Conservation (phyloP, 2,329 filamentous ascomycete genomes). For the Ophidiomyces ophidiicola region DNA sequence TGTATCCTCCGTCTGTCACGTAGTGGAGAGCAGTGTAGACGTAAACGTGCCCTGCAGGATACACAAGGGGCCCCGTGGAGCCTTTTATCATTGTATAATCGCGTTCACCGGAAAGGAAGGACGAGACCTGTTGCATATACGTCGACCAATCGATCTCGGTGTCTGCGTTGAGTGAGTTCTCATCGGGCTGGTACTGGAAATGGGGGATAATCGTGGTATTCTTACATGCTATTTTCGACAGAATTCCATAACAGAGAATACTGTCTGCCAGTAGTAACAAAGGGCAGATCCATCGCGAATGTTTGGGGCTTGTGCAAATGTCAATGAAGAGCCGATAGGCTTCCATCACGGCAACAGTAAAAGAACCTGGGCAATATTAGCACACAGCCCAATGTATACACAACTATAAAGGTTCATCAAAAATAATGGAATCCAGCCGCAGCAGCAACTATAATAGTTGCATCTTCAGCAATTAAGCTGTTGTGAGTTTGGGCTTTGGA, state of each 20-base stretch:
- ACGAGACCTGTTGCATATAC: constrained; percentile 85
- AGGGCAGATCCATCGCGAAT: constrained; percentile 52
- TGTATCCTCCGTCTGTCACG: constrained; percentile 59
- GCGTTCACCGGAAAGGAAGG: constrained; percentile 71
- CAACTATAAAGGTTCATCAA: no score
- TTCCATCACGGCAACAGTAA: neutral
- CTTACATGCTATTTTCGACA: constrained; percentile 75
- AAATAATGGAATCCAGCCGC: no score
- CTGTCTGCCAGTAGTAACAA: constrained; percentile 59
- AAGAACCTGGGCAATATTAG: neutral
- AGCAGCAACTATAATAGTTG: no score
- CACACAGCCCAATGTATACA: no score
- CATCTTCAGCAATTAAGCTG: no score
- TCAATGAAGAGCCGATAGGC: constrained; percentile 24
- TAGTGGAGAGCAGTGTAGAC: constrained; percentile 70
- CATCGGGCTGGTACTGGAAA: constrained; percentile 2
- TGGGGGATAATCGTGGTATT: constrained; percentile 8
- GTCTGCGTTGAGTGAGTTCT: constrained; percentile 43
- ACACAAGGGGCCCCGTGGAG: constrained; percentile 84
- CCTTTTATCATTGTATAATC: constrained; percentile 80
- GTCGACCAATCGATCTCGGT: constrained; percentile 97
- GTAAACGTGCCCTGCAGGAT: constrained; percentile 88
- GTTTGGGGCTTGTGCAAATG: constrained; percentile 42
- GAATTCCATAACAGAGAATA: constrained; percentile 58
- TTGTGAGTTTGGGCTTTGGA: no score